Conservation (phyloP, 2,329 filamentous ascomycete species). For the Botrytis sinoallii region DNA sequence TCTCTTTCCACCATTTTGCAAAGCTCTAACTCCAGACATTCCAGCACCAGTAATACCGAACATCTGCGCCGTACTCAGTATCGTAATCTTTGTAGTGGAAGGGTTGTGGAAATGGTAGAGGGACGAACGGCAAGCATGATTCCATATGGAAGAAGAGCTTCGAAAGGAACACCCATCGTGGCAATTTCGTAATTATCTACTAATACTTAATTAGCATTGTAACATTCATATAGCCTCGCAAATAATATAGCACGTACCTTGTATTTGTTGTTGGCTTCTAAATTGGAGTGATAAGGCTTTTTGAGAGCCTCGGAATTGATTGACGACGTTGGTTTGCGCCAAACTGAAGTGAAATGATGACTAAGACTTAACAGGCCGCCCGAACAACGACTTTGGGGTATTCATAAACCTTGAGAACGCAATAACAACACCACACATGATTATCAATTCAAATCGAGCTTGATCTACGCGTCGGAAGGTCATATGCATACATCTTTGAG, state of each 20-base stretch:
- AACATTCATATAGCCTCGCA: neutral
- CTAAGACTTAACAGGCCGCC: slow-evolving; percentile 20
- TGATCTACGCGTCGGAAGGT: slow-evolving; percentile 37
- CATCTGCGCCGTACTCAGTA: slow-evolving; percentile 38
- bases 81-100: neutral
- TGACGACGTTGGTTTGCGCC: slow-evolving; percentile 29
- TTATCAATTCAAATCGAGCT: slow-evolving; percentile 33
- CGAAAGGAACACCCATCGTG: slow-evolving; percentile 44
- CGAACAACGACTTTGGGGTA: slow-evolving; percentile 28
- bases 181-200: slow-evolving; percentile 27
- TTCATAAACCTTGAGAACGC: slow-evolving; percentile 21
- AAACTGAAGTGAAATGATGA: slow-evolving; percentile 20
- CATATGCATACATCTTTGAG: slow-evolving; percentile 25
- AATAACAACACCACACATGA: slow-evolving; percentile 32
- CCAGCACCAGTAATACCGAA: slow-evolving; percentile 42
- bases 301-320: slow-evolving; percentile 16
- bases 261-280: slow-evolving; percentile 25
- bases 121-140: slow-evolving; percentile 41
- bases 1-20: slow-evolving; percentile 42
- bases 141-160: slow-evolving; percentile 42
- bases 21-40: slow-evolving; percentile 40
- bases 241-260: slow-evolving; percentile 23
- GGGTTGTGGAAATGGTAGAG: slow-evolving; percentile 4
- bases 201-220: slow-evolving; percentile 18
- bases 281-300: slow-evolving; percentile 25